phyloP scores from a whole-genome alignment of 768 basidiomycete genomes.

The Podaxis rugospora region DNA sequence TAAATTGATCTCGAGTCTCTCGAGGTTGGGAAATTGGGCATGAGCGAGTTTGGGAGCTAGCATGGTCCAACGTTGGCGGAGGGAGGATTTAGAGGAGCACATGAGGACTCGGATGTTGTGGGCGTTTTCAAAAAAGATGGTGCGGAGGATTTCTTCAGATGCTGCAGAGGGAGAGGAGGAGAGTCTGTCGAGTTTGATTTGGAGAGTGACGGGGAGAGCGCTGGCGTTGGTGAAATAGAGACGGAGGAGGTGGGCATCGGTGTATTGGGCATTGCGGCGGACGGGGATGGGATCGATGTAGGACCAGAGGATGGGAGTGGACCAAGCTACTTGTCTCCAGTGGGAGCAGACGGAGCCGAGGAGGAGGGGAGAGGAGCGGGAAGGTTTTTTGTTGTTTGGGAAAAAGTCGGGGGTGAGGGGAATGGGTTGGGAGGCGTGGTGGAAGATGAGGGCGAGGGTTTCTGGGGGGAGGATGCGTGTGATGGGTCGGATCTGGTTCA shows the following conservation, averaged over 20 bases:
- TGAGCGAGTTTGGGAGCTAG: slow-evolving; percentile 2
- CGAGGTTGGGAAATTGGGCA: neutral
- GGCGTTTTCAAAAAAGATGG: neutral
- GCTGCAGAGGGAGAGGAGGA: neutral
- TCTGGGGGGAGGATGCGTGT: slow-evolving; percentile 6
- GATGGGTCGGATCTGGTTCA: neutral
- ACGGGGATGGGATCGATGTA: neutral
- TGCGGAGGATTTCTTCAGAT: slow-evolving; percentile 5
- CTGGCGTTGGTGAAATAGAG: slow-evolving; percentile 8
- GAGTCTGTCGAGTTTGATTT: slow-evolving; percentile 10
- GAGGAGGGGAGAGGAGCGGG: neutral
- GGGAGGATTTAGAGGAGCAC: slow-evolving; percentile 7
- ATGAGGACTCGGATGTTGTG: neutral
- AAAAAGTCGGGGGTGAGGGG: neutral
- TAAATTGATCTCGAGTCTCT: neutral
- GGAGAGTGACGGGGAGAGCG: slow-evolving; percentile 5
- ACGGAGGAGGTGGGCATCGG: slow-evolving; percentile 3
- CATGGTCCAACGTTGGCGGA: slow-evolving; percentile 8
- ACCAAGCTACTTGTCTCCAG: slow-evolving; percentile 1
- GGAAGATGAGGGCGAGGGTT: slow-evolving; percentile 5
- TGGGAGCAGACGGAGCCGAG: slow-evolving; percentile 5
- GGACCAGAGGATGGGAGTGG: neutral
- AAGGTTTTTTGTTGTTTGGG: neutral
- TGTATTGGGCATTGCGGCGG: neutral
- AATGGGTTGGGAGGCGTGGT: neutral